Base-by-base conservation (phyloP, 352 stramenopile species). In the Globisporangium viniferum region DNA sequence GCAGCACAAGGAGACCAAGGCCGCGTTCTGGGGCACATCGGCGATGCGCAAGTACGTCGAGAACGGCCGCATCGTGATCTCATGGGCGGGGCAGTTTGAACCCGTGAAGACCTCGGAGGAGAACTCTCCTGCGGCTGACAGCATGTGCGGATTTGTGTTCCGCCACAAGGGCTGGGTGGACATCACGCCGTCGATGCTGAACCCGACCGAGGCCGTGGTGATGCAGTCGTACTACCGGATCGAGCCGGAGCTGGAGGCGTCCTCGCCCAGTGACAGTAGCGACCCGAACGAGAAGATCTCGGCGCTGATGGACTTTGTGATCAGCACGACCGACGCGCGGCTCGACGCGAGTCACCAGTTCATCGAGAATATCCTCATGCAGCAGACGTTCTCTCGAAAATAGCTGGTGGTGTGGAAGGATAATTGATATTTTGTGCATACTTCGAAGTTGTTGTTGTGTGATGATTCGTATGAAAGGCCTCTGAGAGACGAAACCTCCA, bases 211-310 rank as follows among this genome's bases (percentile, higher is more conserved):
- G 31, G 60, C 60, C 20, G 67, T 67, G 5, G 59, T 67, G 66
- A 72, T 72, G 54, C 54, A 67, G 33, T 72, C 61, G 39, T 63
- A 67, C 59, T 64, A 72, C 31, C 51, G 39, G n/a, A 72, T 67
- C 22, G 61, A 56, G 22, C 59, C 66, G 0, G 61, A 72, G 20
- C 55, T 69, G 31, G 64, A 33, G 10, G 27, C 54, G 20, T 44
- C 15, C 8, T 15, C 36, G 10, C 14, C 6, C 5, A 27, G 54
- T 33, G 2, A 27, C 1, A 27, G 35, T 18, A 35, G 29, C 5
- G 48, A 66, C 41, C 55, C 55, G 29, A 49, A 71, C 24, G 59
- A 49, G n/a, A 71, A 64, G 27, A 59, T 71, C 59, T 63, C 55
- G 14, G 66, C 59, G 33, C 59, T 71, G 10, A 63, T 64, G 54